Percentiles rank a stretch among this genome's conserved stretches.
Conservation (phyloP, 2,329 filamentous ascomycete species). For the Pestalotiopsis sp. region DNA sequence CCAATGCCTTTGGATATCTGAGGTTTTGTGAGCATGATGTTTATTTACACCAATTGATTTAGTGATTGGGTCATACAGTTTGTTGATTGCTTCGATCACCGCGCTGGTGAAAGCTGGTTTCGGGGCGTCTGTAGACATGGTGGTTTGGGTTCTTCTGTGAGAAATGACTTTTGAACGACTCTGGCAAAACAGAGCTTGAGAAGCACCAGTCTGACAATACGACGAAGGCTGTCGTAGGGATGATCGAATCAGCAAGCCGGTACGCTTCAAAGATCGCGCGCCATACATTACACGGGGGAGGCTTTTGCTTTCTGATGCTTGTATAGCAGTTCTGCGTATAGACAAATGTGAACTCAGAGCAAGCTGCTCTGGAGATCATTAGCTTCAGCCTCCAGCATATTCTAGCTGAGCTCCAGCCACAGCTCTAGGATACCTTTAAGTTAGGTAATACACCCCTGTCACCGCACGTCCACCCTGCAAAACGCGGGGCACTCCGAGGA, state of each 20-base stretch:
- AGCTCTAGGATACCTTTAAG: background rate
- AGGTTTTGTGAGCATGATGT: background rate
- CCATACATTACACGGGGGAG: background rate
- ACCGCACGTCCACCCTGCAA: background rate
- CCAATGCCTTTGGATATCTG: conserved; percentile 87
- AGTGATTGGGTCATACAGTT: conserved; percentile 60
- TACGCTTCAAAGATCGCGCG: background rate
- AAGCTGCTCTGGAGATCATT: background rate
- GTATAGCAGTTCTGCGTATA: background rate
- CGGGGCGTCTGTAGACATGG: conserved; percentile 22
- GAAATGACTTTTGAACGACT: background rate
- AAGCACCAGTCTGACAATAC: background rate
- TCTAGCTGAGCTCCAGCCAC: background rate
- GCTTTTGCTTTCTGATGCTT: background rate
- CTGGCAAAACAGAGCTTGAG: background rate
- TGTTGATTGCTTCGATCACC: conserved; percentile 80
- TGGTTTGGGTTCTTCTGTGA: conserved; percentile 8
- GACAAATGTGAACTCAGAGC: background rate
- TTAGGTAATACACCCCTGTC: background rate
- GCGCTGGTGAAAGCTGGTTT: conserved; percentile 45
- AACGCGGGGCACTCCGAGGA: background rate
- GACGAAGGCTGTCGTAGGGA: background rate
- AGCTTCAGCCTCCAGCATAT: background rate
- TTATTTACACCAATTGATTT: background rate
- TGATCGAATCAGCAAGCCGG: background rate